These are phyloP conservation scores for Hemileccinum impolitum DNA, from an alignment of 768 basidiomycete species.

Conservation along the genomic window DNA sequence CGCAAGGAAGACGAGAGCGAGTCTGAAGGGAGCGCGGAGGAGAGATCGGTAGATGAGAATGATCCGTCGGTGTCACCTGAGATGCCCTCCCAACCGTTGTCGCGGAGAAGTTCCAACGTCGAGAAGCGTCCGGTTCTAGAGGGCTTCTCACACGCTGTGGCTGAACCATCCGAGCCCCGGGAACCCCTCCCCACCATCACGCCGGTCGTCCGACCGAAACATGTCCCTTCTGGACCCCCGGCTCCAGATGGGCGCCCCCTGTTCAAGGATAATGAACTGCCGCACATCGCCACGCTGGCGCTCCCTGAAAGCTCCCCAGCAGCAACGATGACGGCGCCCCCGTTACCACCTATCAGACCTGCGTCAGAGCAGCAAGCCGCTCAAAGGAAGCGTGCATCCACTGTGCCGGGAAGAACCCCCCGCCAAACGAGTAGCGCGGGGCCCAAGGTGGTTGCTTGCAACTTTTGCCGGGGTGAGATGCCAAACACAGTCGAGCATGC, in stretches of 20 bases:
- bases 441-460: slow-evolving; percentile 85
- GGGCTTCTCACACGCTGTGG: slow-evolving; percentile 27
- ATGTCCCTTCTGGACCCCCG: slow-evolving; percentile 20
- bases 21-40: slow-evolving; percentile 64
- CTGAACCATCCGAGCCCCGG: slow-evolving; percentile 42
- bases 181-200: slow-evolving; percentile 40
- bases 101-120: slow-evolving; percentile 35
- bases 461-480: slow-evolving; percentile 78
- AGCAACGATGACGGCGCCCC: slow-evolving; percentile 57
- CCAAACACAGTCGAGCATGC: slow-evolving; percentile 3
- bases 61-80: slow-evolving; percentile 59
- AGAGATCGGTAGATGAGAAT: slow-evolving; percentile 49
- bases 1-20: slow-evolving; percentile 58
- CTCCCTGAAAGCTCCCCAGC: slow-evolving; percentile 55
- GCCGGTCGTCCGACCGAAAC: slow-evolving; percentile 33
- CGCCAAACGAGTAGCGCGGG: slow-evolving; percentile 65
- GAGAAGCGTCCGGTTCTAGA: slow-evolving; percentile 35
- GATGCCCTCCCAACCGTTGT: slow-evolving; percentile 31
- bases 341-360: slow-evolving; percentile 61
- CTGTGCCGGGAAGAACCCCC: slow-evolving; percentile 59
- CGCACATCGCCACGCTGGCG: slow-evolving; percentile 69
- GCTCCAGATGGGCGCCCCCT: slow-evolving; percentile 38
- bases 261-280: slow-evolving; percentile 62
- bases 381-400: slow-evolving; percentile 66
- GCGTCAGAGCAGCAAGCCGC: slow-evolving; percentile 66